A percentile compares a stretch with the other conserved stretches of the same genome.
Conservation (phyloP, 306 rosid genomes). For the Astragalus glycyphyllos region DNA sequence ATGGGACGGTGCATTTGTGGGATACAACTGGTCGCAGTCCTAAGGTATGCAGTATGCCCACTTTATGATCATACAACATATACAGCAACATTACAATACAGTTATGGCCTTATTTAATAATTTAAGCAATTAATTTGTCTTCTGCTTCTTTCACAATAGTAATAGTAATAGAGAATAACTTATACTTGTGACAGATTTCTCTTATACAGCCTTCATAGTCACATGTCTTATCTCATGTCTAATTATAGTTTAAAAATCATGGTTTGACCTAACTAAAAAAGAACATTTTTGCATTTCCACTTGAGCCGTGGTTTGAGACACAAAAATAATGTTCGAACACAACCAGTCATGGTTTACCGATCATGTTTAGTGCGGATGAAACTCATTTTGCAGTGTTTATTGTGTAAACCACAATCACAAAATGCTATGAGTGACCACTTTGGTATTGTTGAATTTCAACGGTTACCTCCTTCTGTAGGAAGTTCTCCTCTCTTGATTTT, state of each 20-base stretch:
- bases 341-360: not conserved
- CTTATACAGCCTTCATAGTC: slow-evolving; percentile 17
- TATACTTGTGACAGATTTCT: slow-evolving; percentile 32
- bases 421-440: slow-evolving; percentile 25
- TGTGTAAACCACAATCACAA: slow-evolving; percentile 12
- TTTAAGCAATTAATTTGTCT: slow-evolving; percentile 31
- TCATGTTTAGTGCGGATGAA: not conserved
- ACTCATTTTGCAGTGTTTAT: slow-evolving; percentile 5
- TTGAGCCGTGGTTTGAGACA: slow-evolving; percentile 20
- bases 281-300: slow-evolving; percentile 1
- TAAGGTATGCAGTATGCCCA: slow-evolving; percentile 62
- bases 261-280: not conserved
- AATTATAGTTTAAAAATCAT: slow-evolving; percentile 1
- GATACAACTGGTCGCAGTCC: slow-evolving; percentile 96
- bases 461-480: slow-evolving; percentile 27
- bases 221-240: not conserved
- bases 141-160: slow-evolving; percentile 23
- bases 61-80: not conserved
- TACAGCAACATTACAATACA: slow-evolving; percentile 11
- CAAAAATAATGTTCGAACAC: not conserved
- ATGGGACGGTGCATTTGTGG: slow-evolving; percentile 96
- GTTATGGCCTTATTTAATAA: slow-evolving; percentile 9
- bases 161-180: slow-evolving; percentile 10
- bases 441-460: slow-evolving; percentile 13
- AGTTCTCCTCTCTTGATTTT: slow-evolving; percentile 26